Conservation (phyloP, 768 basidiomycete species). For the Termitomyces sp. region DNA sequence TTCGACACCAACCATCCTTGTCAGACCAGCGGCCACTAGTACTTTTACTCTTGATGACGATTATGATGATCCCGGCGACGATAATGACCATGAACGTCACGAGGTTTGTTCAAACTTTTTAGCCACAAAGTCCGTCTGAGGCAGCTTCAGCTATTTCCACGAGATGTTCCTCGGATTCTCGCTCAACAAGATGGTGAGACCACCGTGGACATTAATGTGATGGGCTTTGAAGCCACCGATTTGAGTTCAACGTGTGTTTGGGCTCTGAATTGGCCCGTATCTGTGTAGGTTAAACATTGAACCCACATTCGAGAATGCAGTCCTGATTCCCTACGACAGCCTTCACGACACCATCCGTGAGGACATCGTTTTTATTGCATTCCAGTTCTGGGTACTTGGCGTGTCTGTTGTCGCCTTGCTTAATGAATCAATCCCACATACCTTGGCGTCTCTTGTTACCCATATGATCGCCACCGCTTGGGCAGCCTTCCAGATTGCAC, state of each 20-base stretch:
- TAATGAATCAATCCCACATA: constrained; percentile 81
- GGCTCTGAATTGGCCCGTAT: constrained; percentile 65
- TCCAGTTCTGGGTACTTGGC: constrained; percentile 76
- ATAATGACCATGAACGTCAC: constrained; percentile 10
- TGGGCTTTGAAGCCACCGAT: constrained; percentile 26
- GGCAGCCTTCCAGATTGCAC: constrained; percentile 60
- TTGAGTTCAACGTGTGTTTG: constrained; percentile 46
- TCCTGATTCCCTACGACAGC: constrained; percentile 25
- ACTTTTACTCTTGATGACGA: not conserved
- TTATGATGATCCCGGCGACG: constrained; percentile 10
- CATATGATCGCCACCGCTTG: constrained; percentile 70
- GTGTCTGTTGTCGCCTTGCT: constrained; percentile 67
- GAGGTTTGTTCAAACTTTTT: not conserved
- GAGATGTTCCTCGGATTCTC: constrained; percentile 13
- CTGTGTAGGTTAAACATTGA: constrained; percentile 42
- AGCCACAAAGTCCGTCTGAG: not conserved
- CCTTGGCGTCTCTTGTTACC: constrained; percentile 66
- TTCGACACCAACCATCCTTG: constrained; percentile 21
- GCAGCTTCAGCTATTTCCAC: constrained; percentile 3
- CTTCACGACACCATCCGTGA: constrained; percentile 70
- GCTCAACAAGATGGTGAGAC: constrained; percentile 15
- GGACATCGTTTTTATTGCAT: constrained; percentile 70
- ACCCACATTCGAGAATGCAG: not conserved
- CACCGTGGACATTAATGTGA: constrained; percentile 26
- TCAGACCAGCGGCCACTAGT: constrained; percentile 11